Conservation (phyloP, 2,329 filamentous ascomycete species). For the Zymoseptoria brevis region DNA sequence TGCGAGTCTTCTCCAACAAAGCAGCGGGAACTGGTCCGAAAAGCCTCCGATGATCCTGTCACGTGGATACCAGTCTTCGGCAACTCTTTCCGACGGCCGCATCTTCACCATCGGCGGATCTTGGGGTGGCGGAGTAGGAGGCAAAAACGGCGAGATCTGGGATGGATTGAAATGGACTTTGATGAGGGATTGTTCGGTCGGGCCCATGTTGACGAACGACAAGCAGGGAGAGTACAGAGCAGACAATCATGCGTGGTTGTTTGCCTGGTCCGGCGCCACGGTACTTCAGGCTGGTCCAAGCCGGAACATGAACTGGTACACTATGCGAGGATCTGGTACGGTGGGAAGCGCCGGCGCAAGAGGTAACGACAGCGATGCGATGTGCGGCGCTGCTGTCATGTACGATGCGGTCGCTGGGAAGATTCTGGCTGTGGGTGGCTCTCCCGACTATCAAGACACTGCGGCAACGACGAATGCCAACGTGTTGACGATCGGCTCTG, state of each 20-base stretch:
- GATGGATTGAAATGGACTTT: conserved; percentile 47
- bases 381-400: conserved; percentile 51
- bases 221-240: conserved; percentile 34
- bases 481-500: conserved; percentile 41
- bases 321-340: conserved; percentile 37
- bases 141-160: conserved; percentile 49
- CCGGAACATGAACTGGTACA: conserved; percentile 51
- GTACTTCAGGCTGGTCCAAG: conserved; percentile 51
- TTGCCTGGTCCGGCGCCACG: conserved; percentile 32
- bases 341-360: conserved; percentile 38
- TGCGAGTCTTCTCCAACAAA: conserved; percentile 43
- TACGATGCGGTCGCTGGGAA: conserved; percentile 48
- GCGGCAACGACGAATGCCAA: conserved; percentile 39
- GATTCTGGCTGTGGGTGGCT: conserved; percentile 47
- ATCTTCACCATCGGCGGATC: conserved; percentile 27
- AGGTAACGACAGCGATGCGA: conserved; percentile 41
- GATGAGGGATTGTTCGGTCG: conserved; percentile 23
- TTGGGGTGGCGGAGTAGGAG: conserved; percentile 42
- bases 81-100: conserved; percentile 45
- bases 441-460: conserved; percentile 38
- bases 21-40: conserved; percentile 32
- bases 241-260: conserved; percentile 51
- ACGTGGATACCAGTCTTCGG: conserved; percentile 48
- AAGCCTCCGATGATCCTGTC: conserved; percentile 38
- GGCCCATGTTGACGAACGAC: conserved; percentile 36